Conservation (phyloP, 2,329 filamentous ascomycete species). For the Sporothrix sp. region DNA sequence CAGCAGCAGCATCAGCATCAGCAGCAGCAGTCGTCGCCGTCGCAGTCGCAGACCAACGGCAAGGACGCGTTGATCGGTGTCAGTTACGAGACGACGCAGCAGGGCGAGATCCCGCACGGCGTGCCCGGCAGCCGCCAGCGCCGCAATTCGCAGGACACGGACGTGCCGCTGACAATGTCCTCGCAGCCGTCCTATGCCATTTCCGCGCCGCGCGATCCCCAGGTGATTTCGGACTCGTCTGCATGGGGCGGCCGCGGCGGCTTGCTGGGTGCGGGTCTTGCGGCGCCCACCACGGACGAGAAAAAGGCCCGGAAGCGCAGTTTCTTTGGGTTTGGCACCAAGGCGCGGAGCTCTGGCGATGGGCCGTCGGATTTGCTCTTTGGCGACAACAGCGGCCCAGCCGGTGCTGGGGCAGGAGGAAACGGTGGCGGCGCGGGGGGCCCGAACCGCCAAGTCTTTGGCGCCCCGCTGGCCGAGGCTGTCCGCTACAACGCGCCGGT, state of each 20-base stretch:
- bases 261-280: conserved; percentile 32
- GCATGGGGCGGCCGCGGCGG: conserved; percentile 53
- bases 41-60: conserved; percentile 17
- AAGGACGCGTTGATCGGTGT: conserved; percentile 45
- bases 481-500: conserved; percentile 68
- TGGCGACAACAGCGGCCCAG: conserved; percentile 37
- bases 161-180: conserved; percentile 28
- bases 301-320: conserved; percentile 73
- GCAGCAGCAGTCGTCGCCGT: conserved; percentile 21
- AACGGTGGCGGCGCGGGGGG: conserved; percentile 30
- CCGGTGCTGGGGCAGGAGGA: conserved; percentile 24
- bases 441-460: conserved; percentile 65
- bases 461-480: conserved; percentile 74
- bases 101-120: conserved; percentile 33
- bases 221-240: conserved; percentile 72
- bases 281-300: conserved; percentile 50
- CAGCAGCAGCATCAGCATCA: conserved; percentile 31
- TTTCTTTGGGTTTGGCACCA: conserved; percentile 61
- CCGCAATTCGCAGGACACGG: conserved; percentile 22
- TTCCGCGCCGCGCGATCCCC: conserved; percentile 74
- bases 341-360: conserved; percentile 48
- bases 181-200: conserved; percentile 48
- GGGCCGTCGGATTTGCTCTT: conserved; percentile 44
- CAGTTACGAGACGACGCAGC: conserved; percentile 47
- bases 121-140: conserved; percentile 8